Conservation (phyloP, 2,329 filamentous ascomycete genomes). For the Fusarium fujikuroi region DNA sequence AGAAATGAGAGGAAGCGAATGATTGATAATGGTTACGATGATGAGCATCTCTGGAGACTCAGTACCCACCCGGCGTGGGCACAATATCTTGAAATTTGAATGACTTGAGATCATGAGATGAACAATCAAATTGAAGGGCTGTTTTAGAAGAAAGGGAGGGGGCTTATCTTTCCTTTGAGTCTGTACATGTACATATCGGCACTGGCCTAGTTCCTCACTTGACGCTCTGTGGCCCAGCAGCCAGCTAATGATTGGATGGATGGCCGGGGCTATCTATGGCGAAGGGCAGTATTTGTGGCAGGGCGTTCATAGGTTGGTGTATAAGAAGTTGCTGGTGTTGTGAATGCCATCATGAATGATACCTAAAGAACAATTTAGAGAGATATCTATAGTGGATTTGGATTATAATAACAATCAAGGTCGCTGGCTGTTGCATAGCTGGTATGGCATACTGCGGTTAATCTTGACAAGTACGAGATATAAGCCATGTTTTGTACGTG, state of each 20-base stretch:
- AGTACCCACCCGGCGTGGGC: constrained; percentile 4
- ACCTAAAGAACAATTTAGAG: constrained; percentile 29
- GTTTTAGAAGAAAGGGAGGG: neutral
- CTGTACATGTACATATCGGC: constrained; percentile 37
- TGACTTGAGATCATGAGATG: constrained; percentile 1
- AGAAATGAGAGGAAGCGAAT: constrained; percentile 48
- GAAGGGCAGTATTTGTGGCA: constrained; percentile 19
- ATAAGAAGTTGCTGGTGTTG: constrained; percentile 16
- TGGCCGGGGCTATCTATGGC: neutral
- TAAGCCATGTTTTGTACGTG: constrained; percentile 6
- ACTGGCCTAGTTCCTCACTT: constrained; percentile 3
- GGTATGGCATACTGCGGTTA: neutral
- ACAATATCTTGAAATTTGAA: constrained; percentile 1
- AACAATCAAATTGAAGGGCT: neutral
- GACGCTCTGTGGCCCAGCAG: constrained; percentile 2
- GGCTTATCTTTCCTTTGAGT: constrained; percentile 24
- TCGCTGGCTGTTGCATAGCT: neutral
- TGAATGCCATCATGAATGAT: constrained; percentile 34
- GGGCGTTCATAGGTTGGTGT: constrained; percentile 37
- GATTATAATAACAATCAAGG: constrained; percentile 1
- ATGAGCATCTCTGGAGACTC: constrained; percentile 7
- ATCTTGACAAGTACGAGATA: neutral
- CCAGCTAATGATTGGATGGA: constrained; percentile 32
- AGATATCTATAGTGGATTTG: constrained; percentile 18
- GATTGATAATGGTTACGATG: constrained; percentile 15